These are phyloP conservation scores for Croton setiger DNA, from an alignment of 441 rosid genomes.

Conservation along the genomic window DNA sequence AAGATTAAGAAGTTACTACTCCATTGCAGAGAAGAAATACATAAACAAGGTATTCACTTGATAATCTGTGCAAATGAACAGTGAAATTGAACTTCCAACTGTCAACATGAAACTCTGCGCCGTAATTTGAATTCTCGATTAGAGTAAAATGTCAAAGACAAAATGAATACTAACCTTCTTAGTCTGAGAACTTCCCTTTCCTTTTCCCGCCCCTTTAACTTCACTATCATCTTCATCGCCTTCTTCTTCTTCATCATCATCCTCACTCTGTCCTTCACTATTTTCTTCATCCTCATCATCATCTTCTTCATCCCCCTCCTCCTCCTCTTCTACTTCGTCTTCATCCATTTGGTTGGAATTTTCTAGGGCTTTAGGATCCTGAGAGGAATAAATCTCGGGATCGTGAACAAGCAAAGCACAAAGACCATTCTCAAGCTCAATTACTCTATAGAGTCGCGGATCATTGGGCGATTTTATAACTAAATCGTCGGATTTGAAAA, in stretches of 20 bases:
- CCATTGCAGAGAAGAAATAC: background rate
- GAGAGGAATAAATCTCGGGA: conserved; percentile 73
- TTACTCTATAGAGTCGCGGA: conserved; percentile 61
- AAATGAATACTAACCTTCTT: conserved; percentile 61
- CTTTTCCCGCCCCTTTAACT: conserved; percentile 14
- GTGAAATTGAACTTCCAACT: background rate
- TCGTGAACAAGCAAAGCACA: conserved; percentile 87
- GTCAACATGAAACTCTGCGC: background rate
- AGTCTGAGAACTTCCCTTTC: conserved; percentile 46
- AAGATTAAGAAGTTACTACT: background rate
- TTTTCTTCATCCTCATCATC: conserved; percentile 20
- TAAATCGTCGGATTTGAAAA: conserved; percentile 49
- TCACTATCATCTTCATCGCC: conserved; percentile 16
- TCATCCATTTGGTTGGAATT: conserved; percentile 23
- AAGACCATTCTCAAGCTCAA: conserved; percentile 72
- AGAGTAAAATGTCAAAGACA: background rate
- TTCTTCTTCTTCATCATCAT: conserved; percentile 34
- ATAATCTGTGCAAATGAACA: background rate
- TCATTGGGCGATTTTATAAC: conserved; percentile 87
- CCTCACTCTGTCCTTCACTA: conserved; percentile 24
- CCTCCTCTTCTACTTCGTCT: conserved; percentile 27
- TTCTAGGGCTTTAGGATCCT: conserved; percentile 24
- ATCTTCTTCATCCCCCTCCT: conserved; percentile 30
- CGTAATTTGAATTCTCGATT: background rate
- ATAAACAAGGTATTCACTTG: background rate